Conservation (phyloP, 2,329 filamentous ascomycete genomes). For the Colletotrichum sp. region DNA sequence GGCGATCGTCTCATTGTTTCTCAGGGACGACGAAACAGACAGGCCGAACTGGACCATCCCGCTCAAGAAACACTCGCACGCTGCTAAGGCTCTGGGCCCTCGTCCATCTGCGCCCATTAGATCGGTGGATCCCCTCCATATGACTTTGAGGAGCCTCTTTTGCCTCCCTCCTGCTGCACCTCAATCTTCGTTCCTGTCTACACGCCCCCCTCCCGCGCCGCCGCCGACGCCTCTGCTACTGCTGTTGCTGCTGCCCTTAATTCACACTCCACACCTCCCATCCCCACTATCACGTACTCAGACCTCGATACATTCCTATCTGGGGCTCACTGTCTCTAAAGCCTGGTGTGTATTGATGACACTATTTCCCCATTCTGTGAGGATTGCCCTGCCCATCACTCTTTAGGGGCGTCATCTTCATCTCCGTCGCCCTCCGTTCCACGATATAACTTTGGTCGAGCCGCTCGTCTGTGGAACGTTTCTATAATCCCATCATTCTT, state of each 20-base stretch:
- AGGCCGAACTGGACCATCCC: slow-evolving; percentile 12
- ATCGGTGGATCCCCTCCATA: slow-evolving; percentile 6
- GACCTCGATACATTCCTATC: slow-evolving; percentile 37
- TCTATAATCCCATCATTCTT: slow-evolving; percentile 24
- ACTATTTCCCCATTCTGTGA: slow-evolving; percentile 22
- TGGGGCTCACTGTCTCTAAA: slow-evolving; percentile 39
- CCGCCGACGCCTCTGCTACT: background rate
- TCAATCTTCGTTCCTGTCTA: slow-evolving; percentile 5
- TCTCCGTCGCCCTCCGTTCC: slow-evolving; percentile 37
- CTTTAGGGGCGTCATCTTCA: slow-evolving; percentile 29
- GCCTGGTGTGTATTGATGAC: slow-evolving; percentile 19
- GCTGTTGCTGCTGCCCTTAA: background rate
- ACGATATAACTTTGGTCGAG: slow-evolving; percentile 46
- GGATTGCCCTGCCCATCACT: slow-evolving; percentile 16
- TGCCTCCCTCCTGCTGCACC: slow-evolving; percentile 11
- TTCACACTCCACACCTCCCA: slow-evolving; percentile 9
- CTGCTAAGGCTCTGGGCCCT: background rate
- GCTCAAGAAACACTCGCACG: slow-evolving; percentile 4
- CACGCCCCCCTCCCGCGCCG: slow-evolving; percentile 5
- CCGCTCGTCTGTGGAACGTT: slow-evolving; percentile 35
- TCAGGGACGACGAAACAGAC: slow-evolving; percentile 25
- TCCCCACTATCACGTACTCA: slow-evolving; percentile 17
- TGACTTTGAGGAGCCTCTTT: slow-evolving; percentile 19
- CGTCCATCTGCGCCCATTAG: background rate
- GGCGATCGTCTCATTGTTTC: slow-evolving; percentile 23